Conservation (phyloP, 805 yeast species). For the Nakazawaea ambrosiae region DNA sequence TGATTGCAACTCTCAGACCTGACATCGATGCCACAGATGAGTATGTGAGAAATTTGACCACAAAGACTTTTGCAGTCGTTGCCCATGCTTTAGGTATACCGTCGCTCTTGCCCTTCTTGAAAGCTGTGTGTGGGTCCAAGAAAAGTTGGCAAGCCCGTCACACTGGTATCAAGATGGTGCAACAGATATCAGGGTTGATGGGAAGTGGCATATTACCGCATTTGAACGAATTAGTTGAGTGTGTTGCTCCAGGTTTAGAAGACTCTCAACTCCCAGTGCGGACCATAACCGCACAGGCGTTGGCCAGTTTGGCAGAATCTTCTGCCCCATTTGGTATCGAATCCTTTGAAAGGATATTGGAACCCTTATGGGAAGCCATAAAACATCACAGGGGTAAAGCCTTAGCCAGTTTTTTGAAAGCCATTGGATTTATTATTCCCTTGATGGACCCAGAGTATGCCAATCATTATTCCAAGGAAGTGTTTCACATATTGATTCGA, state of each 20-base stretch:
- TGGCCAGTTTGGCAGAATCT: constrained; percentile 73
- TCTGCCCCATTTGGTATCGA: constrained; percentile 87
- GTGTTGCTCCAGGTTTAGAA: constrained; percentile 47
- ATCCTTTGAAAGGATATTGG: constrained; percentile 67
- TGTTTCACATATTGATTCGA: constrained; percentile 57
- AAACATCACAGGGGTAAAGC: constrained; percentile 70
- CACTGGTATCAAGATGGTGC: constrained; percentile 72
- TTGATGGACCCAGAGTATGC: constrained; percentile 82
- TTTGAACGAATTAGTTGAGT: constrained; percentile 54
- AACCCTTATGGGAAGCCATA: constrained; percentile 77
- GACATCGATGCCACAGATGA: constrained; percentile 83
- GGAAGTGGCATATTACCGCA: constrained; percentile 77
- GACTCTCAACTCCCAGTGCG: constrained; percentile 69
- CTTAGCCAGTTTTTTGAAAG: constrained; percentile 67
- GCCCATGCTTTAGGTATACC: constrained; percentile 74
- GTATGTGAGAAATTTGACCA: constrained; percentile 65
- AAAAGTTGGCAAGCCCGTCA: constrained; percentile 79
- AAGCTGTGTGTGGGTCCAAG: constrained; percentile 70
- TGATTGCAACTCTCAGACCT: constrained; percentile 74
- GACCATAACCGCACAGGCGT: constrained; percentile 61
- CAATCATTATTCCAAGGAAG: constrained; percentile 67
- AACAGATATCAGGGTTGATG: constrained; percentile 60
- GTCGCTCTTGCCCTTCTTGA: constrained; percentile 67
- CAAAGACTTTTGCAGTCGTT: constrained; percentile 78
- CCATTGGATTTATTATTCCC: constrained; percentile 76